Conservation (phyloP, 495 filamentous ascomycete genomes). For the Symbiotaphrina buchneri region DNA sequence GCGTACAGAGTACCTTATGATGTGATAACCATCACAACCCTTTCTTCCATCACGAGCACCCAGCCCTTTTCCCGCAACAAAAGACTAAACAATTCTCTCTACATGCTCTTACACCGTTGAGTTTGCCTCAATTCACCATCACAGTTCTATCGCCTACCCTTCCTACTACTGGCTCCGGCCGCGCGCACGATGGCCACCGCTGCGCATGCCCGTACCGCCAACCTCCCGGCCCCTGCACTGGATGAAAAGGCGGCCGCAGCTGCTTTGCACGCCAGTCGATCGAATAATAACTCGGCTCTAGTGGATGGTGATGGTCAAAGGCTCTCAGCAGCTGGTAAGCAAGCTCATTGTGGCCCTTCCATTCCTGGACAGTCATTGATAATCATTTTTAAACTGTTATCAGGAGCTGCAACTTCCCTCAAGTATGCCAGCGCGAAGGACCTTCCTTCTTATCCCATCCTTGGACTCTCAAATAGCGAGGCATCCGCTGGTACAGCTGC, state of each 20-base stretch:
- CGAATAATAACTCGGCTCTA: constrained; percentile 7
- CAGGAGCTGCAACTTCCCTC: constrained; percentile 35
- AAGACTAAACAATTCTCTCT: too few relatives aligned
- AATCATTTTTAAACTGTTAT: background rate
- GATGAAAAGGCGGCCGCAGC: constrained; percentile 15
- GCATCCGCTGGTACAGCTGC: constrained; percentile 55
- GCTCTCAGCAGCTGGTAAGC: constrained; percentile 28
- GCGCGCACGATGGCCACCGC: too few relatives aligned
- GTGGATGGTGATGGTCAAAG: constrained; percentile 20
- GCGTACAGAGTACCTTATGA: too few relatives aligned
- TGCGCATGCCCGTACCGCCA: too few relatives aligned
- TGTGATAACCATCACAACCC: too few relatives aligned
- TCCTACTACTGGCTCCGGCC: too few relatives aligned
- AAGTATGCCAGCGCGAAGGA: constrained; percentile 45
- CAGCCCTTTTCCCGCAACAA: too few relatives aligned
- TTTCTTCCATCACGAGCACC: too few relatives aligned
- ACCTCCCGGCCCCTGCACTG: too few relatives aligned
- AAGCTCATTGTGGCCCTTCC: background rate
- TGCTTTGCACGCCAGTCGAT: constrained; percentile 16
- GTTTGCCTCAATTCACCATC: too few relatives aligned
- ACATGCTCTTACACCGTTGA: too few relatives aligned
- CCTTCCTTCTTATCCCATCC: constrained; percentile 40
- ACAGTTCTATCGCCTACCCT: too few relatives aligned
- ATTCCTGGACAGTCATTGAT: background rate
- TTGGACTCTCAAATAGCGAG: constrained; percentile 35